These are phyloP conservation scores for Nakataea oryzae DNA, from an alignment of 2,329 filamentous ascomycete species.

Conservation along the genomic window DNA sequence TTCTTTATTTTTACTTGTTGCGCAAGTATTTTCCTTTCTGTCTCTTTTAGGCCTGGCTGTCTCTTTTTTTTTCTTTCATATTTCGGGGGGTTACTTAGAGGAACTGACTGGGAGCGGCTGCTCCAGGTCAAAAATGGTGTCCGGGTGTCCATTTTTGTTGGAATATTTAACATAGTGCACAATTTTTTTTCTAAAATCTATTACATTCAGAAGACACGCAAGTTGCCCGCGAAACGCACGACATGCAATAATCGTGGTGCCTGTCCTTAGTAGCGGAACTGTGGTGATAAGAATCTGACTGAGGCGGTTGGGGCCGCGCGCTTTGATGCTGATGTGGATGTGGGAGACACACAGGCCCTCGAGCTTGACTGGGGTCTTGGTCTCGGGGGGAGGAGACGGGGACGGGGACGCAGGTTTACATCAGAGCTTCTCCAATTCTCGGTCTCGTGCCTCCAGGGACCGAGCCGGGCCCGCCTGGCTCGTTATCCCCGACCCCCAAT, in stretches of 20 bases:
- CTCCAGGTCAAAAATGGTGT: neutral
- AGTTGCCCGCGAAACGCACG: neutral
- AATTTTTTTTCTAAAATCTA: neutral
- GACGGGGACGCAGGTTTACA: too few species aligned
- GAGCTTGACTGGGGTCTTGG: too few species aligned
- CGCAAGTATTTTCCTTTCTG: neutral
- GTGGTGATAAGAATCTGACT: constrained; percentile 1
- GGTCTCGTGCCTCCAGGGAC: too few species aligned
- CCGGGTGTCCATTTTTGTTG: neutral
- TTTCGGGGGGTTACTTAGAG: neutral
- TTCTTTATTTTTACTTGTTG: neutral
- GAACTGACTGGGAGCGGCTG: neutral
- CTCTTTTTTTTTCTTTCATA: neutral
- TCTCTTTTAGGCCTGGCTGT: neutral
- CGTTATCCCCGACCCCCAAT: too few species aligned
- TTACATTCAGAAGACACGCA: neutral
- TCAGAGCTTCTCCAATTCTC: too few species aligned
- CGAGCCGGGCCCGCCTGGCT: too few species aligned
- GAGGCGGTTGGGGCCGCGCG: neutral
- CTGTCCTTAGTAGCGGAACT: neutral
- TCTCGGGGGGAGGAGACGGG: too few species aligned
- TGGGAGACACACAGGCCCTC: too few species aligned
- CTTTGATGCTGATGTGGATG: neutral
- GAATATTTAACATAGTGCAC: neutral
- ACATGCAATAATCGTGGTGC: neutral